A percentile compares a stretch with the other conserved stretches of the same genome.
phyloP scores from a whole-genome alignment of 805 yeast genomes.

The Candida hungchunana region DNA sequence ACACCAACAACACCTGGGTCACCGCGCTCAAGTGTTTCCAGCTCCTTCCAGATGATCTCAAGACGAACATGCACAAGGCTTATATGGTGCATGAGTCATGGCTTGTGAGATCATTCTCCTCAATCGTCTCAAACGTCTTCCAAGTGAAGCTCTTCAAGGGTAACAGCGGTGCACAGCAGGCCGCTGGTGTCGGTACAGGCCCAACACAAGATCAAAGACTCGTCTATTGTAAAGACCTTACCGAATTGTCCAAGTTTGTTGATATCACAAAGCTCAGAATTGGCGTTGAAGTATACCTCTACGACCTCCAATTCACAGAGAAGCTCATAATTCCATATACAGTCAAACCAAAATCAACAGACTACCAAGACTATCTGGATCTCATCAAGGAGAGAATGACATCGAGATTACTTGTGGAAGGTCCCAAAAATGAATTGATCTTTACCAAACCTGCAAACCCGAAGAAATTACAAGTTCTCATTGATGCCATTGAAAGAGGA shows the following conservation, averaged over 20 bases:
- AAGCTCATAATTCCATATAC: conserved; percentile 43
- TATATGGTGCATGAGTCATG: conserved; percentile 89
- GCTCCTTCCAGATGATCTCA: conserved; percentile 51
- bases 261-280: conserved; percentile 78
- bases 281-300: conserved; percentile 67
- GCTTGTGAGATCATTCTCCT: conserved; percentile 76
- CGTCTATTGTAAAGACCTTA: conserved; percentile 33
- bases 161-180: too few relatives aligned
- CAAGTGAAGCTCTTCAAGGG: conserved; percentile 40
- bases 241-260: conserved; percentile 35
- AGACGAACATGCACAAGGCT: conserved; percentile 53
- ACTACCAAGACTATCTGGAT: conserved; percentile 34
- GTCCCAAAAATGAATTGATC: conserved; percentile 37
- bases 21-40: conserved; percentile 63
- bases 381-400: conserved; percentile 47
- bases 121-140: conserved; percentile 61
- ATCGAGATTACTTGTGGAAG: conserved; percentile 41
- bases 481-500: conserved; percentile 48
- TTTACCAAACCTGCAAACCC: conserved; percentile 57
- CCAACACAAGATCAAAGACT: conserved; percentile 18
- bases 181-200: too few relatives aligned
- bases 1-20: conserved; percentile 50
- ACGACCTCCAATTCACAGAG: conserved; percentile 53
- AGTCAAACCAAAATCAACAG: conserved; percentile 27
- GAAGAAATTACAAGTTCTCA: conserved; percentile 38